Evolutionary conservation across 1,284 basidiomycete genomes (phyloP).

Genomic region (Irpex lacteus): DNA sequence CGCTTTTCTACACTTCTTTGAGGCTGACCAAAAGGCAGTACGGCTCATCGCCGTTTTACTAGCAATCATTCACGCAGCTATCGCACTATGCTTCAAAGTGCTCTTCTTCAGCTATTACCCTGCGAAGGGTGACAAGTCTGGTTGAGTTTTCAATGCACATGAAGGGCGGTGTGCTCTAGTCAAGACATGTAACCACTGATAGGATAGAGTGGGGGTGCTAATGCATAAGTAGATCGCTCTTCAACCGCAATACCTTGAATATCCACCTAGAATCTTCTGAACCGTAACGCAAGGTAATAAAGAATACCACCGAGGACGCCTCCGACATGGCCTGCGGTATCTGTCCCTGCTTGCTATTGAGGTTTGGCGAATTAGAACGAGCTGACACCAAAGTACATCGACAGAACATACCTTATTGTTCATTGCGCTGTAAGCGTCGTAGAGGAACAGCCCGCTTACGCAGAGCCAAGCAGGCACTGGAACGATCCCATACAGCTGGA

Average conservation of each 20-base stretch:
- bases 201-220: background rate
- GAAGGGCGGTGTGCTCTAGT: no score
- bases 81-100: constrained; percentile 83
- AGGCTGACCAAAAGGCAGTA: constrained; percentile 83
- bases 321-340: constrained; percentile 39
- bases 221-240: background rate
- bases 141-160: background rate
- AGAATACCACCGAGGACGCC: constrained; percentile 17
- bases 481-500: constrained; percentile 80
- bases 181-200: background rate
- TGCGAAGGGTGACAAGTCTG: constrained; percentile 26
- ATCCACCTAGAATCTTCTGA: background rate
- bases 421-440: constrained; percentile 54
- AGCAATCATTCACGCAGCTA: constrained; percentile 64
- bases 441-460: constrained; percentile 73
- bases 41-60: constrained; percentile 77
- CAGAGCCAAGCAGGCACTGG: constrained; percentile 84
- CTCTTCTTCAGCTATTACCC: constrained; percentile 87
- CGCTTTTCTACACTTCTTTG: background rate
- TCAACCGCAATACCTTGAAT: background rate
- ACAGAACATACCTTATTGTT: constrained; percentile 37
- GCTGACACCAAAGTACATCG: background rate
- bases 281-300: constrained; percentile 7
- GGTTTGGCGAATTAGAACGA: constrained; percentile 1
- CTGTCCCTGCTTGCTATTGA: constrained; percentile 43